phyloP scores from a whole-genome alignment of 441 rosid genomes.

The Flueggea neowawraea region DNA sequence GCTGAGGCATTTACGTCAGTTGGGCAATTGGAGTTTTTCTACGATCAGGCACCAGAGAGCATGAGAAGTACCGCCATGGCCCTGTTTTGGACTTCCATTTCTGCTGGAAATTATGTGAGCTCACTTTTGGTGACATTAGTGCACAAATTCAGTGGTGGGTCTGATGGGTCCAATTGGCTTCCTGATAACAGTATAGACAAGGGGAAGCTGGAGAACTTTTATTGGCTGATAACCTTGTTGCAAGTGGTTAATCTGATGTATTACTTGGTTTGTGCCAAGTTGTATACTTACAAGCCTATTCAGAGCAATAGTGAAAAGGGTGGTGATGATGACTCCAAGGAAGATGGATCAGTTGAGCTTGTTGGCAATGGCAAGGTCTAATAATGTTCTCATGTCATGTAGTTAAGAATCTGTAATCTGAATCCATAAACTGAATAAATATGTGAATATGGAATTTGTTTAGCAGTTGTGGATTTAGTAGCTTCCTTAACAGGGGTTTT shows the following conservation, averaged over 20 bases:
- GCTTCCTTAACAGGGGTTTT: too few species aligned
- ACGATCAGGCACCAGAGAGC: slow-evolving; percentile 89
- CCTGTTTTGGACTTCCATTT: slow-evolving; percentile 71
- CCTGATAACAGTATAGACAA: slow-evolving; percentile 69
- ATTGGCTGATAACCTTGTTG: slow-evolving; percentile 70
- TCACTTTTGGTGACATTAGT: slow-evolving; percentile 71
- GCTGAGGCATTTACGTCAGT: slow-evolving; percentile 94
- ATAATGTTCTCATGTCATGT: background rate
- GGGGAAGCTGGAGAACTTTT: slow-evolving; percentile 83
- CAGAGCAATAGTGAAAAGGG: slow-evolving; percentile 29
- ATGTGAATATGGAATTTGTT: too few species aligned
- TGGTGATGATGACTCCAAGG: slow-evolving; percentile 11
- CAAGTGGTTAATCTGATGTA: slow-evolving; percentile 66
- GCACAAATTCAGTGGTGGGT: slow-evolving; percentile 50
- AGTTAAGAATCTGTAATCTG: too few species aligned
- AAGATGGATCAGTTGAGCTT: slow-evolving; percentile 31
- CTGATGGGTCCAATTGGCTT: slow-evolving; percentile 82
- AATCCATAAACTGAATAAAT: too few species aligned
- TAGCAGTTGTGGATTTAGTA: too few species aligned
- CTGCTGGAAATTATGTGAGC: slow-evolving; percentile 71
- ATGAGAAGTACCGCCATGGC: slow-evolving; percentile 90
- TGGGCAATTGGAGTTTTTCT: slow-evolving; percentile 88
- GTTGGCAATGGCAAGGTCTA: slow-evolving; percentile 1
- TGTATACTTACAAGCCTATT: slow-evolving; percentile 72
- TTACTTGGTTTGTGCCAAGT: slow-evolving; percentile 63